Evolutionary conservation across 495 filamentous ascomycete genomes (phyloP).

Genomic region (Penicillium waksmanii): DNA sequence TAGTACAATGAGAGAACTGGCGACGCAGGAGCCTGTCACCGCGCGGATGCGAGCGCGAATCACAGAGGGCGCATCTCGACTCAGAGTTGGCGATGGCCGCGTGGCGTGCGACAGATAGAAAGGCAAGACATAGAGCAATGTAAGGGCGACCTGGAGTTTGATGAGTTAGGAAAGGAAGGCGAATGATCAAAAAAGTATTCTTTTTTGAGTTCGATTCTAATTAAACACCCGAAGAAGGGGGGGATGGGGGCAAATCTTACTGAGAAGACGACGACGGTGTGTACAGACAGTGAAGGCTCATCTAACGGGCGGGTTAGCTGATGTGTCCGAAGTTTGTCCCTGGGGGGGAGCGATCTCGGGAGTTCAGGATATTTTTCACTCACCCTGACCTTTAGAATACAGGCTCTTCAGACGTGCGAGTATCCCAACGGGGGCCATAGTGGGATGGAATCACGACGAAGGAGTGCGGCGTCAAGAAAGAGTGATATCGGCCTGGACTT

Average conservation of each 20-base stretch:
- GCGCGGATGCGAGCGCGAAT: constrained; percentile 84
- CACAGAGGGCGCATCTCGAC: constrained; percentile 85
- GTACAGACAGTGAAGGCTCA: constrained; percentile 53
- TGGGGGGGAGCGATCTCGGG: neutral
- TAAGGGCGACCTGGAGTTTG: constrained; percentile 66
- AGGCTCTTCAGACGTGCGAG: constrained; percentile 41
- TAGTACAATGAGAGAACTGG: constrained; percentile 62
- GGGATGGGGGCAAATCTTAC: constrained; percentile 34
- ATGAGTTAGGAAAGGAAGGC: constrained; percentile 9
- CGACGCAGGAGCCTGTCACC: constrained; percentile 70
- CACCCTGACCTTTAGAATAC: constrained; percentile 44
- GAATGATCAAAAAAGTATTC: neutral
- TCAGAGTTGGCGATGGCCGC: constrained; percentile 78
- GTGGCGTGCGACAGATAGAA: constrained; percentile 84
- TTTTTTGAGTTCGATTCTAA: constrained; percentile 1
- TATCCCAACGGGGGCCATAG: constrained; percentile 44
- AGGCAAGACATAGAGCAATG: constrained; percentile 83
- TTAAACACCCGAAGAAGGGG: neutral
- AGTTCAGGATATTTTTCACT: constrained; percentile 3
- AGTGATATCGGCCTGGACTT: neutral
- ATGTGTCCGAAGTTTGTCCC: constrained; percentile 16
- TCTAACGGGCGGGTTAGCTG: constrained; percentile 31
- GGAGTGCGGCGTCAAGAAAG: neutral
- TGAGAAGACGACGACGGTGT: constrained; percentile 53
- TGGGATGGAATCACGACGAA: neutral